Evolutionary conservation across 2,329 filamentous ascomycete genomes (phyloP), one percentile per base, ranked within the genome.

Genomic region (Bipolaris victoriae): DNA sequence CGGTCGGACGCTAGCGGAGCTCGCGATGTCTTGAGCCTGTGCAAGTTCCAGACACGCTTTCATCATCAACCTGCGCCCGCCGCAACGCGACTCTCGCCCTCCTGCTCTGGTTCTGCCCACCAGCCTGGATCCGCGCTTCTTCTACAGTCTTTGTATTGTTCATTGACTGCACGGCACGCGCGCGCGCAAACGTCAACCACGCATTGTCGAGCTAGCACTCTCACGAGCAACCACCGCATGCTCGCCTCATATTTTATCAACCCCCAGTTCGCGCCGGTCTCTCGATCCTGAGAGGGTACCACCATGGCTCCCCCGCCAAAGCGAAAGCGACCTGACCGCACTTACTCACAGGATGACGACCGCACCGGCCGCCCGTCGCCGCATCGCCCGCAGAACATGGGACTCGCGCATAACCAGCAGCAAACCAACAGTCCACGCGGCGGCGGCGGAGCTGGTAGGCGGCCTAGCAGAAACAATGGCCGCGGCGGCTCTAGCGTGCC

Each of bases 281-380:
- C 65, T 66, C 64, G 58, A 61, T 61, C 58, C 46, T 66, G 62
- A 66, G 64, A 69, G 63, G 40, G 55, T 55, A 44, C 55, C 55
- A 58, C 31, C 40, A 86, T 86, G 84, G 78, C 82, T 73, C 82
- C 81, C 63, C 75, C 74, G 62, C 77, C 78, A 52, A 88, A 88
- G 79, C 80, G 85, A 61, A 87, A 87, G 79, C 79, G 82, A 57
- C 73, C 76, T 33, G 81, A 83, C 46, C 76, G 79, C 60, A 76
- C 72, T 45, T 77, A 74, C 56, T 77, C 79, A 13, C 73, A 80
- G 49, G 79, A 82, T 41, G 69, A 72, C 50, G 73, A 72, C 62
- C 76, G 80, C 54, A 69, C 66, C 47, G 64, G 72, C 16, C 71
- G 82, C 54, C 80, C 80, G 37, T 83, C 82, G 55, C 82, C 82